Conservation (phyloP, 768 basidiomycete genomes). For the Cytidiella melzeri region DNA sequence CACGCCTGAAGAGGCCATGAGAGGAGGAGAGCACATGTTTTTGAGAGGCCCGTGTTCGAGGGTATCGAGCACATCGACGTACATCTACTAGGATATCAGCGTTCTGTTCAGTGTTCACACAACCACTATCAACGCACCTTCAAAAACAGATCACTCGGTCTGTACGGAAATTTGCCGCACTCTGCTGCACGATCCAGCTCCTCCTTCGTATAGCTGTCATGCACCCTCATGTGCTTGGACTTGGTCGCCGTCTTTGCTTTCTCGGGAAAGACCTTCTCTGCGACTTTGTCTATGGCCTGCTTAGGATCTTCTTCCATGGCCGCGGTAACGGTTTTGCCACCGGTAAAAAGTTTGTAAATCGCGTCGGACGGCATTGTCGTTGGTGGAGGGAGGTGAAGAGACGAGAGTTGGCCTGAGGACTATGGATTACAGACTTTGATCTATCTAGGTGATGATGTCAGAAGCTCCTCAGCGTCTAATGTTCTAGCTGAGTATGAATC, state of each 20-base stretch:
- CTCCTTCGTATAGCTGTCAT: slow-evolving; percentile 28
- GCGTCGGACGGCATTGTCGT: slow-evolving; percentile 9
- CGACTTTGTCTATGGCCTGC: slow-evolving; percentile 5
- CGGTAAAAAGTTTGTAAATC: slow-evolving; percentile 7
- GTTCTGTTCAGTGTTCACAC: not conserved
- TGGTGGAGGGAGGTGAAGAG: not conserved
- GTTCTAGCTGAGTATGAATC: no score
- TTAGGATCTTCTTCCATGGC: slow-evolving; percentile 6
- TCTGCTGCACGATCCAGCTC: slow-evolving; percentile 41
- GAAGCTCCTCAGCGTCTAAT: no score
- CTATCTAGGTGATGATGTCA: no score
- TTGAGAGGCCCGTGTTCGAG: slow-evolving; percentile 50
- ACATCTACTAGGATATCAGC: slow-evolving; percentile 37
- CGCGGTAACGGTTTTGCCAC: slow-evolving; percentile 8
- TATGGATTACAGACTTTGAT: no score
- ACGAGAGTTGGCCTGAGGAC: not conserved
- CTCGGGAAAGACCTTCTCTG: slow-evolving; percentile 10
- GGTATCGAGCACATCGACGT: slow-evolving; percentile 52
- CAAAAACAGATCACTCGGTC: slow-evolving; percentile 55
- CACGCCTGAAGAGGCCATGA: slow-evolving; percentile 58
- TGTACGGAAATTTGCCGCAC: slow-evolving; percentile 46
- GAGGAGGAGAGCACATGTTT: slow-evolving; percentile 53
- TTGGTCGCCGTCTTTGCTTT: slow-evolving; percentile 2
- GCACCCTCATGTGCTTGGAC: slow-evolving; percentile 3
- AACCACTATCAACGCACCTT: slow-evolving; percentile 33